Conservation (phyloP, 2,329 filamentous ascomycete genomes). For the Cadophora luteo-olivacea region DNA sequence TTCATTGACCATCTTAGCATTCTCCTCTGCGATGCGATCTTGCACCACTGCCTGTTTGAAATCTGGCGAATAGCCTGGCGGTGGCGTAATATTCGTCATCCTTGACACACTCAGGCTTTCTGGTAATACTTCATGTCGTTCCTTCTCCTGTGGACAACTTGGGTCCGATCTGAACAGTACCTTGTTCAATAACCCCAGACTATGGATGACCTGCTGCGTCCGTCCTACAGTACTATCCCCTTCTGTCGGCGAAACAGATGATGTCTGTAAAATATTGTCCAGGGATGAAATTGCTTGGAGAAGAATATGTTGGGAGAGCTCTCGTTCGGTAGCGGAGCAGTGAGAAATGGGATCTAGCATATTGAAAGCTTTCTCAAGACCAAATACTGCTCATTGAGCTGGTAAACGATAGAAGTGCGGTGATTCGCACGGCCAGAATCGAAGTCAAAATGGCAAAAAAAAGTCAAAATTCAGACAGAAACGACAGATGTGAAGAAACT, state of each 20-base stretch:
- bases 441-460: no score
- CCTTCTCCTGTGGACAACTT: not conserved
- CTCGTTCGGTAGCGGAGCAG: conserved; percentile 3
- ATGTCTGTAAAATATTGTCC: not conserved
- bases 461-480: no score
- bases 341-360: not conserved
- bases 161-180: not conserved
- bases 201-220: conserved; percentile 5
- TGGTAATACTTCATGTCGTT: no score
- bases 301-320: conserved; percentile 19
- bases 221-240: not conserved
- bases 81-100: not conserved
- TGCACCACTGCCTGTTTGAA: no score
- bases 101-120: not conserved
- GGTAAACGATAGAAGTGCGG: no score
- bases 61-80: not conserved
- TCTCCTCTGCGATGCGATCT: no score
- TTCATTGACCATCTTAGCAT: no score
- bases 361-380: not conserved
- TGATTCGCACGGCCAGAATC: no score
- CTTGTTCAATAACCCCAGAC: not conserved
- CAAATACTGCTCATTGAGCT: no score
- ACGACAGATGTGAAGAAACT: no score
- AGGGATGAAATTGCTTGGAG: conserved; percentile 12
- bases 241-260: not conserved